Evolutionary conservation across 208 protist species (phyloP).

Genomic region (Wallacemonas sp.): DNA sequence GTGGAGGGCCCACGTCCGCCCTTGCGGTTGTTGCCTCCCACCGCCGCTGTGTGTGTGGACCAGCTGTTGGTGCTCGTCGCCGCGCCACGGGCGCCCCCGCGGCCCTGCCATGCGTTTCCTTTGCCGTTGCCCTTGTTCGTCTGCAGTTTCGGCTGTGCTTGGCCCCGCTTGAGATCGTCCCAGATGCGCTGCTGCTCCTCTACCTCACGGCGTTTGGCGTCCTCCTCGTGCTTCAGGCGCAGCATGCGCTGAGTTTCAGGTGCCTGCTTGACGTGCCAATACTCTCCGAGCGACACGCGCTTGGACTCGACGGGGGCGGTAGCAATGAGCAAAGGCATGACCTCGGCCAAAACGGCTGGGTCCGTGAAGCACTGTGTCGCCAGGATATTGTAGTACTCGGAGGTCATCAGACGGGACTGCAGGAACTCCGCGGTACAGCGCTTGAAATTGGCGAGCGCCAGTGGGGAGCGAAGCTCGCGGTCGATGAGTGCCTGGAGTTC

Average conservation of each 20-base stretch:
- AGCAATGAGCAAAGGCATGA: conserved; percentile 78
- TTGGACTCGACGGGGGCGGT: conserved; percentile 50
- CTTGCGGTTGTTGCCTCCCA: background rate
- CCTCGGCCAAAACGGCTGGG: conserved; percentile 39
- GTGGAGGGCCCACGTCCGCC: conserved; percentile 9
- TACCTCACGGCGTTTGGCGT: conserved; percentile 28
- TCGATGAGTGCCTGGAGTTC: conserved; percentile 43
- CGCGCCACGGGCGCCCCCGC: conserved; percentile 8
- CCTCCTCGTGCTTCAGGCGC: conserved; percentile 40
- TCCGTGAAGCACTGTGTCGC: conserved; percentile 45
- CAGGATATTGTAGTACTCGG: conserved; percentile 69
- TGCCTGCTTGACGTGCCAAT: conserved; percentile 73
- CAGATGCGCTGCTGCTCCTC: conserved; percentile 24
- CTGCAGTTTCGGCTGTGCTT: background rate
- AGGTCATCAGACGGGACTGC: conserved; percentile 45
- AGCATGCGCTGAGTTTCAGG: conserved; percentile 60
- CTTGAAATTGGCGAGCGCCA: conserved; percentile 41
- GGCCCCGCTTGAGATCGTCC: background rate
- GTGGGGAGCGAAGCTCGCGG: conserved; percentile 33
- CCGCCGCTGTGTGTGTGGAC: background rate
- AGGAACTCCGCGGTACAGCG: conserved; percentile 64
- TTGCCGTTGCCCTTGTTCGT: conserved; percentile 25
- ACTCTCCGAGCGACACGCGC: conserved; percentile 51
- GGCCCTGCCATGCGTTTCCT: conserved; percentile 45
- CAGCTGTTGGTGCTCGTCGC: background rate